phyloP scores from a whole-genome alignment of 1,284 basidiomycete genomes.

The Apiotrichum brassicae region DNA sequence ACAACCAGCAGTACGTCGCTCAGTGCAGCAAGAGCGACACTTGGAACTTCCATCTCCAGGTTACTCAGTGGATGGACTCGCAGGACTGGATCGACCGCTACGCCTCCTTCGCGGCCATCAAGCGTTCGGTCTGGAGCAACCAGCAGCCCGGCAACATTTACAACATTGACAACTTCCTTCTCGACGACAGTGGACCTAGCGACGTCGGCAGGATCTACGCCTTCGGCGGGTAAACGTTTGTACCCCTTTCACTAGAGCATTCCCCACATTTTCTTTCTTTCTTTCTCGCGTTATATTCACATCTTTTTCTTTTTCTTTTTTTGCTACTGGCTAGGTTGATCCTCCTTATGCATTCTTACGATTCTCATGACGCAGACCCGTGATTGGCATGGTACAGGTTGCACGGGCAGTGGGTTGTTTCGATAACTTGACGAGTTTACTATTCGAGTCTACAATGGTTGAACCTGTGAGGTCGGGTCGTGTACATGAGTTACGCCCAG shows the following conservation, averaged over 20 bases:
- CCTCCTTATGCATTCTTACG: no score
- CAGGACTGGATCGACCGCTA: constrained; percentile 56
- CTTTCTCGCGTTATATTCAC: no score
- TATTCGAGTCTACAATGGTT: no score
- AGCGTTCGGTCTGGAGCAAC: background rate
- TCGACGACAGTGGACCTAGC: no score
- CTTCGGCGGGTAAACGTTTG: background rate
- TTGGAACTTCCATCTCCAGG: constrained; percentile 53
- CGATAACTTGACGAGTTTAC: no score
- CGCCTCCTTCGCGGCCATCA: constrained; percentile 56
- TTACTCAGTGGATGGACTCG: constrained; percentile 56
- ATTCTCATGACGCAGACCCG: no score
- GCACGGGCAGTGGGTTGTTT: no score
- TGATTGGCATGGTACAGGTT: no score
- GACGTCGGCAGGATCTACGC: background rate
- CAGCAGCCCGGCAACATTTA: background rate
- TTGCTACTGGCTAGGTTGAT: background rate
- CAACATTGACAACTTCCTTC: background rate
- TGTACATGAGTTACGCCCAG: no score
- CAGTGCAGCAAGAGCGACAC: constrained; percentile 50
- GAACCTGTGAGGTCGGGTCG: no score
- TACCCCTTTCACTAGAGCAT: background rate
- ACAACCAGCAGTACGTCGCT: constrained; percentile 49
- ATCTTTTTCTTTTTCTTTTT: background rate
- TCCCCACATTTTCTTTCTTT: background rate